Conservation (phyloP, 306 rosid species). For the Lathyrus aphaca region DNA sequence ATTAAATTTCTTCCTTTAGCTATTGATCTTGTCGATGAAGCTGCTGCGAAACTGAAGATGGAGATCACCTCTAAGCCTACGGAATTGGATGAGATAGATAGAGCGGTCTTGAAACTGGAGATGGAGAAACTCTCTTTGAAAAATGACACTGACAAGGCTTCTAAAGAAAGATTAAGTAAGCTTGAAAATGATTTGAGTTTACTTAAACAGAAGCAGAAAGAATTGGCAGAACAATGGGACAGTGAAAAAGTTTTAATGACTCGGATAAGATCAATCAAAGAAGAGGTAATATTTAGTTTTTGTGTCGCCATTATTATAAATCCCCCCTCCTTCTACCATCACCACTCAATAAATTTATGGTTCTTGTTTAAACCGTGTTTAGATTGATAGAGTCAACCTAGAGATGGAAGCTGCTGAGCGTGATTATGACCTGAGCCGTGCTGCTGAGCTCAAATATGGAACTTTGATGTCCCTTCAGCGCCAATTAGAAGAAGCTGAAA, state of each 20-base stretch:
- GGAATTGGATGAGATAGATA: slow-evolving; percentile 89
- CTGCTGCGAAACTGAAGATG: slow-evolving; percentile 98
- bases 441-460: slow-evolving; percentile 97
- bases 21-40: slow-evolving; percentile 97
- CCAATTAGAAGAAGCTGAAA: slow-evolving; percentile 81
- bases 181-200: slow-evolving; percentile 73
- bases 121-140: slow-evolving; percentile 92
- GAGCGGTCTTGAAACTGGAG: slow-evolving; percentile 88
- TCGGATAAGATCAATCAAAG: slow-evolving; percentile 83
- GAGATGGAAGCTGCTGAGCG: slow-evolving; percentile 99
- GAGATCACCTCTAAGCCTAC: slow-evolving; percentile 97
- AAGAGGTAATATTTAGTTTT: slow-evolving; percentile 65
- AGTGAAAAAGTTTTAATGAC: slow-evolving; percentile 80
- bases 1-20: slow-evolving; percentile 57
- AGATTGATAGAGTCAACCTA: slow-evolving; percentile 95
- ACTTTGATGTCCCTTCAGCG: slow-evolving; percentile 78
- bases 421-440: slow-evolving; percentile 87
- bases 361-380: slow-evolving; percentile 35
- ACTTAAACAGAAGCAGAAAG: slow-evolving; percentile 86
- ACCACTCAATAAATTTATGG: background rate
- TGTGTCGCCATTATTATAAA: slow-evolving; percentile 7
- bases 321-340: background rate
- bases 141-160: slow-evolving; percentile 93
- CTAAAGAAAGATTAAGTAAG: slow-evolving; percentile 85
- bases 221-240: slow-evolving; percentile 80